These are phyloP conservation scores for Termitomyces bulborhizus DNA, from an alignment of 768 basidiomycete species.

Conservation along the genomic window DNA sequence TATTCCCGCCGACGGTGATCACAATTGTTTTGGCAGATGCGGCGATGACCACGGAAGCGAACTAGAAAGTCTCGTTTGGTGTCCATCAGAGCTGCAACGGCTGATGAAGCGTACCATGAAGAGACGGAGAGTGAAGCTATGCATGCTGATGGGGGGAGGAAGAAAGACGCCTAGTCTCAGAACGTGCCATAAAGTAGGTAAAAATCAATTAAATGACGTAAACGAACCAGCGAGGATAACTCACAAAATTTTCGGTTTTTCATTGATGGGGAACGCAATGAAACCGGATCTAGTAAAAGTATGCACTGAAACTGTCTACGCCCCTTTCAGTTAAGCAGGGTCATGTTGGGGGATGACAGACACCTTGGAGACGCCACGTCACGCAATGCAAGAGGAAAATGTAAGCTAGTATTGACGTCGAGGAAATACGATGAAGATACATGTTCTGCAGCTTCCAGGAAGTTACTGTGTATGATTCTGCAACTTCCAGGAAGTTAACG, in stretches of 20 bases:
- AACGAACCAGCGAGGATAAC: neutral
- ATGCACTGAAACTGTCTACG: neutral
- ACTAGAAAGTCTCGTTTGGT: neutral
- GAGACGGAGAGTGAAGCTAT: neutral
- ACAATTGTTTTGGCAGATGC: slow-evolving; percentile 32
- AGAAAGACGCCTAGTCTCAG: neutral
- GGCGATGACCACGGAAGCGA: neutral
- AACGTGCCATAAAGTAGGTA: neutral
- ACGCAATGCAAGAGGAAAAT: too few species aligned
- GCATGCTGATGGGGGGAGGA: neutral
- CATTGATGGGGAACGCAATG: neutral
- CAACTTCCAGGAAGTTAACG: too few species aligned
- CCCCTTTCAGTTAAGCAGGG: neutral
- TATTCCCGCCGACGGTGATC: slow-evolving; percentile 41
- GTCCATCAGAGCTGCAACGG: neutral
- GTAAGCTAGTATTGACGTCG: too few species aligned
- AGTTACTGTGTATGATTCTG: too few species aligned
- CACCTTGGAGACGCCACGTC: neutral
- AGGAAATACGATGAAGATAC: too few species aligned
- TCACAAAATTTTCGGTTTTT: neutral
- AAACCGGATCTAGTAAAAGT: neutral
- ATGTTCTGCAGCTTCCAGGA: too few species aligned
- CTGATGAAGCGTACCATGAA: slow-evolving; percentile 1
- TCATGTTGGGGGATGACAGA: neutral
- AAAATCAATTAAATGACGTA: neutral